Evolutionary conservation across 192 early-diverging fungal species (phyloP), one percentile per base, ranked within the genome.

Genomic region (Linnemannia hyalina): DNA sequence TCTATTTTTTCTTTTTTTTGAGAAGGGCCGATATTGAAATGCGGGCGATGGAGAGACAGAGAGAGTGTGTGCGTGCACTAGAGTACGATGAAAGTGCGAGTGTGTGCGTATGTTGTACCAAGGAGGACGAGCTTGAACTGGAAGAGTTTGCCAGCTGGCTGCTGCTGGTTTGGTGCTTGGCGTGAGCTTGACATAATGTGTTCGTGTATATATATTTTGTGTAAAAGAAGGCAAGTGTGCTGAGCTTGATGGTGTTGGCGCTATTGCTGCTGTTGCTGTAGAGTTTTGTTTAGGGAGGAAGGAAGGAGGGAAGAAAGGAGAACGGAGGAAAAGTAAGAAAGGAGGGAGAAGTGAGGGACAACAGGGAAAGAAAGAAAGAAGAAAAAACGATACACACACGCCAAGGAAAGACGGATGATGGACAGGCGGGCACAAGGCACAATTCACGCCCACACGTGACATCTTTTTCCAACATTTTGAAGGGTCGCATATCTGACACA

Each of bases 91-190:
- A 6, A 23, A 15, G 44, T 46, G 38, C 18, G n/a, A 78, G 68
- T 38, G 77, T 46, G 22, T 16, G 73, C 18, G 49, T 52, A 16
- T 52, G 49, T 22, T 52, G 49, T 52, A 94, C 98, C 98, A 73
- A 99, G 92, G 60, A 99, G 91, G 68, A 99, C 98, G 68, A 99
- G 95, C 81, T 99, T 99, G 83, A 98, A 97, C 78, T 95, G 96
- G 83, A 94, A 95, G 75, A 95, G 93, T 80, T 96, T 97, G 69
- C 91, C 90, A 29, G 88, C 74, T 54, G 88, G 78, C 76, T 88
- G 88, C 75, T 75, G 77, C 47, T 77, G 40, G 46, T 35, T 38
- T 35, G 63, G 41, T 11, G 57, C 60, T 69, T 87, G 85, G 73
- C 81, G 80, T 20, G 81, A 81, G 63, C 57, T 82, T 46, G 85